Evolutionary conservation across 2,329 filamentous ascomycete genomes (phyloP).

Genomic region (Didymella glomerata): DNA sequence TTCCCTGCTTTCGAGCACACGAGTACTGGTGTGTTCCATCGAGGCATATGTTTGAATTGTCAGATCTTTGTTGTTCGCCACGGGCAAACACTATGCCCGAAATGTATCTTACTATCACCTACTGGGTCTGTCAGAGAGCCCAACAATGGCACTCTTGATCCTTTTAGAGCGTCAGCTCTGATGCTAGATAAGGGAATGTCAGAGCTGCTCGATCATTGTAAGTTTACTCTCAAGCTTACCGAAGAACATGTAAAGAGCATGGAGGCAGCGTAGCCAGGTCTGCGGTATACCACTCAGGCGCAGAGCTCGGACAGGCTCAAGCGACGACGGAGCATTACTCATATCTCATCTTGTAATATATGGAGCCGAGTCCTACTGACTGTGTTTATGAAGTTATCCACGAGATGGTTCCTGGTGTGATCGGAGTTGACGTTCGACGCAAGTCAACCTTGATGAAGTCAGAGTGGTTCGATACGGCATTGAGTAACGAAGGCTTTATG

Average conservation of each 20-base stretch:
- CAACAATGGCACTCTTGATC: constrained; percentile 44
- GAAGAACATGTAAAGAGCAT: background rate
- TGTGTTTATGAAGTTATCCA: constrained; percentile 36
- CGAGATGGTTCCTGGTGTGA: constrained; percentile 49
- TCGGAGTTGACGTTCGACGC: constrained; percentile 49
- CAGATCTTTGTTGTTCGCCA: constrained; percentile 41
- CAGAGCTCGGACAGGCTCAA: background rate
- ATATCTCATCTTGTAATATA: background rate
- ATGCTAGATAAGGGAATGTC: constrained; percentile 38
- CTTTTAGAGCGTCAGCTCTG: constrained; percentile 44
- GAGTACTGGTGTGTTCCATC: constrained; percentile 29
- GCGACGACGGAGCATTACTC: background rate
- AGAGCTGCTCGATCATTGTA: constrained; percentile 50
- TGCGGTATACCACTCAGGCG: background rate
- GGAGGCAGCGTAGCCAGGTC: background rate
- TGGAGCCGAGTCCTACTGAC: constrained; percentile 29
- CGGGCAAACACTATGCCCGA: constrained; percentile 43
- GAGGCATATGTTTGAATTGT: constrained; percentile 42
- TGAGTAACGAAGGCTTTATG: constrained; percentile 50
- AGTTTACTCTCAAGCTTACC: constrained; percentile 27
- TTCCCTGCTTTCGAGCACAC: constrained; percentile 29
- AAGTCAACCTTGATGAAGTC: constrained; percentile 48
- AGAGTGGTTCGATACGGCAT: constrained; percentile 50
- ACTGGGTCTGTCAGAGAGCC: constrained; percentile 32
- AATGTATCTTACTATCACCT: constrained; percentile 37